Percentiles rank a stretch among this genome's conserved stretches.
Evolutionary conservation across 371 early-diverging fungal genomes (phyloP).

Genomic region (Sporodiniella umbellata): DNA sequence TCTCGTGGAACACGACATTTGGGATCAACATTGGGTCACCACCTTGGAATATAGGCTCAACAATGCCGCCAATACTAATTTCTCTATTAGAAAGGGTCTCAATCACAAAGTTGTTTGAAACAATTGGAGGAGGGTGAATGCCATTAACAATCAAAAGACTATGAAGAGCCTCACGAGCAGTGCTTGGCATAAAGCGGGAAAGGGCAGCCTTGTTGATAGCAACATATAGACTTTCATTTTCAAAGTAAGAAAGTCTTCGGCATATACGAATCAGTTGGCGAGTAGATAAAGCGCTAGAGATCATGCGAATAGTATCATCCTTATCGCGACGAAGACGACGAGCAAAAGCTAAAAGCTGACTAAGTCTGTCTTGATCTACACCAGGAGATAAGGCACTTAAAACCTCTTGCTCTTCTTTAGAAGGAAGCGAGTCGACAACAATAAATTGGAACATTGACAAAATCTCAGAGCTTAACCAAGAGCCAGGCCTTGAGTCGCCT

Average conservation of each 20-base stretch:
- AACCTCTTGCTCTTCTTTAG: conserved; percentile 62
- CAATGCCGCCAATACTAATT: conserved; percentile 55
- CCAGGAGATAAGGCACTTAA: conserved; percentile 62
- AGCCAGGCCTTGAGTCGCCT: conserved; percentile 45
- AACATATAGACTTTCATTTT: conserved; percentile 65
- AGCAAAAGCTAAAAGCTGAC: conserved; percentile 60
- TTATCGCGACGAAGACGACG: conserved; percentile 60
- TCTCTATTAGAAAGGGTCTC: conserved; percentile 55
- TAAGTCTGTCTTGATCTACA: conserved; percentile 53
- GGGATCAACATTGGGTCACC: conserved; percentile 70
- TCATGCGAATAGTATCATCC: conserved; percentile 63
- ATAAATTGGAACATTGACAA: conserved; percentile 74
- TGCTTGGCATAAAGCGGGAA: conserved; percentile 71
- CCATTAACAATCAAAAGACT: conserved; percentile 59
- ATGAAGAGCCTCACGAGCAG: conserved; percentile 68
- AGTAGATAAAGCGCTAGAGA: conserved; percentile 67
- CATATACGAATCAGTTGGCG: conserved; percentile 79
- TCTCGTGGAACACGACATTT: conserved; percentile 73
- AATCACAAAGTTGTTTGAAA: conserved; percentile 40
- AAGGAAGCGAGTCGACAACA: conserved; percentile 63
- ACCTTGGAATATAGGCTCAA: conserved; percentile 52
- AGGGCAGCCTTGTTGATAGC: conserved; percentile 73
- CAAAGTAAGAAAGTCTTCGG: conserved; percentile 66
- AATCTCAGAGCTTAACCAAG: conserved; percentile 75
- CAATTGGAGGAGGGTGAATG: conserved; percentile 48